Evolutionary conservation across 768 basidiomycete species (phyloP), one percentile per base, ranked within the genome.

Genomic region (Suillus placidus): DNA sequence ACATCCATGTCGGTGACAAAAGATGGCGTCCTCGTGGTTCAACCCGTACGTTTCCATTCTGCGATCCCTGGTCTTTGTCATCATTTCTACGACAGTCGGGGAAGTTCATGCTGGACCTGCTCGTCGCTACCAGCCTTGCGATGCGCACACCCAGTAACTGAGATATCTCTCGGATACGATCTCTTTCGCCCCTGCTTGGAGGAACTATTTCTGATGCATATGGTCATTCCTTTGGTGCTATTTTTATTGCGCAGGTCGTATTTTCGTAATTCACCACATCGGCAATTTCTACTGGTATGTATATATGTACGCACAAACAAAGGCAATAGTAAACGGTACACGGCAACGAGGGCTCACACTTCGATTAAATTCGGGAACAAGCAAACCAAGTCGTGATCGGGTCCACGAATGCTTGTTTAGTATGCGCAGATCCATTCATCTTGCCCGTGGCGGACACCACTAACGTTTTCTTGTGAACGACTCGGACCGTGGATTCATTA

Each of bases 61-160:
- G 13, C 9, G n/a, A 58, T 64, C 38, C 32, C 20, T 26, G 16
- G 35, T n/a, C 20, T 18, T 38, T 62, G 54, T 32, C 52, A 52
- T 16, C 55, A 72, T 32, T 52, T 12, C 18, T 5, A 40, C 67
- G 10, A 32, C 61, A 77, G 74, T 47, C 62, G 1, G 72, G 38
- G 20, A 72, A 65, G 32, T 71, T 66, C 45, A 71, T 74, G 74
- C 66, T 55, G 12, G 72, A 77, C 55, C 64, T 76, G n/a, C 43
- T 76, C 30, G 74, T 77, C 2, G 74, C 76, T 43, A 74, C 72
- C 8, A 67, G 64, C 57, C 71, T 74, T 32, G 71, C 76, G 18
- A 66, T 76, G 62, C 69, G 73, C 37, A 73, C 61, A 3, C 69
- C 71, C 12, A 58, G 38, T 43, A 61, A 71, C 61, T 77, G 63